Evolutionary conservation across 257 asterid species (phyloP).

Genomic region (Oldenlandia corymbosa): DNA sequence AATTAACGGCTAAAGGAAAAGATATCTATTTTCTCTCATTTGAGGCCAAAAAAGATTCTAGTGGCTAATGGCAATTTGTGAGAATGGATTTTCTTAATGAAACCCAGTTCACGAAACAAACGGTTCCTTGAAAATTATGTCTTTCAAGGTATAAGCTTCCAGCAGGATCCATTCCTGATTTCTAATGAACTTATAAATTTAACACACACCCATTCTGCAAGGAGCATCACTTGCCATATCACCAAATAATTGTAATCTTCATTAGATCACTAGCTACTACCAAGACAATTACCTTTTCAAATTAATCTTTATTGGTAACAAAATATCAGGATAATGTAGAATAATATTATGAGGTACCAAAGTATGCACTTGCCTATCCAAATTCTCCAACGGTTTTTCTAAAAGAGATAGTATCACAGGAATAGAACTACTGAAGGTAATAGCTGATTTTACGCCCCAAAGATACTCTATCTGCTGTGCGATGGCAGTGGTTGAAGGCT

Average conservation of each 20-base stretch:
- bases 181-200: background rate
- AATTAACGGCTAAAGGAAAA: too few species aligned
- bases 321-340: background rate
- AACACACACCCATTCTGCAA: background rate
- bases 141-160: background rate
- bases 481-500: constrained; percentile 66
- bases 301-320: background rate
- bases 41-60: background rate
- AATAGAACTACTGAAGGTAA: constrained; percentile 52
- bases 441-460: constrained; percentile 73
- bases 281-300: too few species aligned
- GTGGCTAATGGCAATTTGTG: background rate
- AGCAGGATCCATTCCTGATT: background rate
- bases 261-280: background rate
- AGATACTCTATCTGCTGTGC: constrained; percentile 82
- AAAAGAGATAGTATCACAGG: constrained; percentile 76
- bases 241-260: background rate
- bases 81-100: background rate
- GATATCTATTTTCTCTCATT: too few species aligned
- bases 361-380: constrained; percentile 53
- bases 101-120: background rate
- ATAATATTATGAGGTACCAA: constrained; percentile 7
- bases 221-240: too few species aligned
- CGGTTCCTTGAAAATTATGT: background rate
- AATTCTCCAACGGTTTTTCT: constrained; percentile 77